Conservation (phyloP, 2,329 filamentous ascomycete genomes). For the Diaporthe sp. region DNA sequence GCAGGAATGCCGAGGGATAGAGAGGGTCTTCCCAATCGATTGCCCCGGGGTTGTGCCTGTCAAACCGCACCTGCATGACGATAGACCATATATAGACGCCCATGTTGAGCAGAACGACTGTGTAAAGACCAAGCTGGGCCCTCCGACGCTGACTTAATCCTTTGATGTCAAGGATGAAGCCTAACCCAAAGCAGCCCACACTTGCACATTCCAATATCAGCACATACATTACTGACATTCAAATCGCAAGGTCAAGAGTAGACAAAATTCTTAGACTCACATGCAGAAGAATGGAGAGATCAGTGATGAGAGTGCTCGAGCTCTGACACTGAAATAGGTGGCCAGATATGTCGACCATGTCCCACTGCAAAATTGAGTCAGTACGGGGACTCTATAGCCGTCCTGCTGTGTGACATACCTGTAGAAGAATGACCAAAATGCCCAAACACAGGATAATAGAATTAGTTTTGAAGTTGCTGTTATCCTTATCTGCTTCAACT, state of each 20-base stretch:
- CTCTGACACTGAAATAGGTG: conserved; percentile 58
- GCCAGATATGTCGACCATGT: conserved; percentile 60
- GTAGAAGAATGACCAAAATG: conserved; percentile 61
- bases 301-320: conserved; percentile 58
- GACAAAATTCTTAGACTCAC: conserved; percentile 42
- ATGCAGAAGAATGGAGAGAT: conserved; percentile 64
- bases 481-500: conserved; percentile 54
- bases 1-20: conserved; percentile 57
- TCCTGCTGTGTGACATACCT: conserved; percentile 40
- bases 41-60: conserved; percentile 52
- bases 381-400: fast-evolving
- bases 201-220: conserved; percentile 37
- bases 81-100: conserved; percentile 65
- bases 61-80: conserved; percentile 58
- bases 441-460: conserved; percentile 54
- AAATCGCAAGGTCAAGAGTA: fast-evolving
- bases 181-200: conserved; percentile 61
- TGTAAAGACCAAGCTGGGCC: conserved; percentile 59
- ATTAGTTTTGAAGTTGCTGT: conserved; percentile 55
- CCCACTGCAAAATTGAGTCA: conserved; percentile 47
- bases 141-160: conserved; percentile 56
- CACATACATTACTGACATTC: background rate
- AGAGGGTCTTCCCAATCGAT: conserved; percentile 60
- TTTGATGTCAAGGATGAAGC: conserved; percentile 58
- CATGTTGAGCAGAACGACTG: conserved; percentile 58